Evolutionary conservation across 2,329 filamentous ascomycete genomes (phyloP).

Genomic region (Aspergillus sp.): DNA sequence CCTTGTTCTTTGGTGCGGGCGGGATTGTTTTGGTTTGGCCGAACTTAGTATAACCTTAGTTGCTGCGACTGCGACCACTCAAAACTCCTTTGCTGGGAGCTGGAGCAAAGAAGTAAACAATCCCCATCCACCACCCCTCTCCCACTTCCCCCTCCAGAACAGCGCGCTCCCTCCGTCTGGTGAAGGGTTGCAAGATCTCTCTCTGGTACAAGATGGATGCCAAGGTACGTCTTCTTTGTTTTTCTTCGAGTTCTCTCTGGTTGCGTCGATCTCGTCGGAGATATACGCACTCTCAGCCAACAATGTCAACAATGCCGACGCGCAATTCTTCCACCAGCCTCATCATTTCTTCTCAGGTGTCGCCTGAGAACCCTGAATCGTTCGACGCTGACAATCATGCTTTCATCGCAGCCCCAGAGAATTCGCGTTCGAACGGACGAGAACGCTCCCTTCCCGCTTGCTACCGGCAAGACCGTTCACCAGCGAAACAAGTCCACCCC

Average conservation of each 20-base stretch:
- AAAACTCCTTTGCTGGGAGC: conserved; percentile 7
- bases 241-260: conserved; percentile 8
- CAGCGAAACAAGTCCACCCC: conserved; percentile 77
- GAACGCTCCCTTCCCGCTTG: conserved; percentile 56
- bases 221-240: conserved; percentile 39
- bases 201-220: conserved; percentile 41
- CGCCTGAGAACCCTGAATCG: background rate
- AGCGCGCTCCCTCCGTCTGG: conserved; percentile 7
- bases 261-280: background rate
- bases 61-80: conserved; percentile 13
- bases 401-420: conserved; percentile 63
- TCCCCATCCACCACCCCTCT: conserved; percentile 5
- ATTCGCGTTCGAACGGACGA: conserved; percentile 66
- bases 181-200: conserved; percentile 8
- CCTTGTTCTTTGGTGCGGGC: conserved; percentile 15
- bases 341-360: background rate
- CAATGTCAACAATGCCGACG: conserved; percentile 8
- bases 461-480: conserved; percentile 62
- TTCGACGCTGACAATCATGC: conserved; percentile 13
- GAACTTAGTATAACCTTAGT: conserved; percentile 20
- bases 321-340: conserved; percentile 1
- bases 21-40: conserved; percentile 24
- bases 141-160: conserved; percentile 4
- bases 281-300: background rate
- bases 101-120: conserved; percentile 20